Conservation (phyloP, 2,329 filamentous ascomycete species). For the Hypoxylon sp. region DNA sequence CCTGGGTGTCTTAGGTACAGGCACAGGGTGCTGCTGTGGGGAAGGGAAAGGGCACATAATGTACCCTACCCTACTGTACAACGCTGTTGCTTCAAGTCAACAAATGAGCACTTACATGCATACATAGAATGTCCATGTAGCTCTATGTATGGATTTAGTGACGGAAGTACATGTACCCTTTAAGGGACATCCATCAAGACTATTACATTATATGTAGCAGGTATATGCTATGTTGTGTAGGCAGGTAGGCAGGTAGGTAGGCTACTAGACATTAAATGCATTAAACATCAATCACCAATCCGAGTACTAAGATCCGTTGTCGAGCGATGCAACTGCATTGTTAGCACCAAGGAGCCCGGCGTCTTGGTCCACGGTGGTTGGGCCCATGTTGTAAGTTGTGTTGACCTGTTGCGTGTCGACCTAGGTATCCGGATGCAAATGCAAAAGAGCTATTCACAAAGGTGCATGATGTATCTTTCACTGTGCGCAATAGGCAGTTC, state of each 20-base stretch:
- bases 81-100: no score
- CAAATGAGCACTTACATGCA: no score
- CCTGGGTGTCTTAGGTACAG: no score
- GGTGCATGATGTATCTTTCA: constrained; percentile 26
- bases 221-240: no score
- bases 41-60: constrained; percentile 6
- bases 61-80: no score
- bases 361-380: constrained; percentile 29
- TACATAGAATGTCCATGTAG: no score
- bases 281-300: constrained; percentile 20
- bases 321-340: constrained; percentile 20
- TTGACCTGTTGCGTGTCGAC: constrained; percentile 26
- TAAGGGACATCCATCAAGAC: no score
- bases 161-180: no score
- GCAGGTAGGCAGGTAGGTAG: no score
- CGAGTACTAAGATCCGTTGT: constrained; percentile 6
- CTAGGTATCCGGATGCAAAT: no score
- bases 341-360: constrained; percentile 26
- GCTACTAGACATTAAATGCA: constrained; percentile 19
- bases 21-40: constrained; percentile 11
- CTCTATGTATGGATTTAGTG: no score
- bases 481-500: constrained; percentile 14
- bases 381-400: constrained; percentile 7
- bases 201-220: constrained; percentile 2
- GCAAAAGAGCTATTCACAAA: no score